Evolutionary conservation across 2,329 filamentous ascomycete species (phyloP), one percentile per base, ranked within the genome.

Genomic region (Fusarium proliferatum): DNA sequence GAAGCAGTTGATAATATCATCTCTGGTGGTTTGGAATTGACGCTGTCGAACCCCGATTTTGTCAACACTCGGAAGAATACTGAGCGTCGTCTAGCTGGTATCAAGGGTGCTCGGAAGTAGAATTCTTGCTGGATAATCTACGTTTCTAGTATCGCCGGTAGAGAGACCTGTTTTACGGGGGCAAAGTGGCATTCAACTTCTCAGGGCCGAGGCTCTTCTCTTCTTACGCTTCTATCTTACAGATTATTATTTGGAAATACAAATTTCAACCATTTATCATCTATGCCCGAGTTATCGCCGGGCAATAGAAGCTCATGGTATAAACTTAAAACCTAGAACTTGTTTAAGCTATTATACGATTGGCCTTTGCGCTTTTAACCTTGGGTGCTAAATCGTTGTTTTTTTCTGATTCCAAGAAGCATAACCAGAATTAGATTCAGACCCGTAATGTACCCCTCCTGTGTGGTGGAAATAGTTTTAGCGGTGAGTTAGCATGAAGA

Each of bases 11-110:
- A 98, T 85, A 91, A 94, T 86, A 94, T 97, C 80, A 90, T 95
- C 84, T 95, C 92, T 82, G 95, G 95, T 75, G 92, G 94, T 41
- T 93, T 95, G 48, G 95, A 98, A 88, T 86, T 97, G 80, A 97
- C 95, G 30, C 90, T 98, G 80, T 97, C 97, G 88, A 96, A 97
- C 88, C 95, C 95, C 67, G 95, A 97, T 86, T 97, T 97, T 81
- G 95, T 98, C 87, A 98, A 98, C 86, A 83, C 84, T 64, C 90
- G 92, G 78, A 84, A 88, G 82, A 94, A 94, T 87, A 78, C 67
- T 45, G 82, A 84, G 78, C 79, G 79, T 69, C 82, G 82, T 23
- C 76, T 84, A 9, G n/a, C 39, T 34, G 39, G 55, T 17, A 36
- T 57, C n/a, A 57, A 48, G 28, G 55, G 30, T 36, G 17, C 39